Percentiles rank a stretch among this genome's conserved stretches.
These are phyloP conservation scores for Phaeolepiota aurea DNA, from an alignment of 768 basidiomycete species.

Conservation along the genomic window DNA sequence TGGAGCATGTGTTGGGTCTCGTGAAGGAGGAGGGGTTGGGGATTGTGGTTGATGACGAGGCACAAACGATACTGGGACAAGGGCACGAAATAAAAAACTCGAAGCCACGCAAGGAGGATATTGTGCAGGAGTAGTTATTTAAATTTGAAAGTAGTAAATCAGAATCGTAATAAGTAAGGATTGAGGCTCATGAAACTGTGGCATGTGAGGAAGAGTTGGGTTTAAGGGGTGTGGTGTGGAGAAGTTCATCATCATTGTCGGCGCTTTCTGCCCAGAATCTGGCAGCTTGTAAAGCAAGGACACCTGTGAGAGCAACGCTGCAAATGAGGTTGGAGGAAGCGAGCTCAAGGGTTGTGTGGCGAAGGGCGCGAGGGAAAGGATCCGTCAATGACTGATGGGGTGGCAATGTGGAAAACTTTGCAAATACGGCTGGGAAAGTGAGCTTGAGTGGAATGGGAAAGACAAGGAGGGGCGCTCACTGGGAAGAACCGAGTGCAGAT, in stretches of 20 bases:
- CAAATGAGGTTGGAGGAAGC: conserved; percentile 81
- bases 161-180: conserved; percentile 4
- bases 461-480: conserved; percentile 36
- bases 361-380: conserved; percentile 56
- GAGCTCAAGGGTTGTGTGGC: conserved; percentile 62
- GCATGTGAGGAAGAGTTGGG: background rate
- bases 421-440: conserved; percentile 37
- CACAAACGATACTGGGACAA: conserved; percentile 74
- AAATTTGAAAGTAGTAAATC: no score
- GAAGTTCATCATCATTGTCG: conserved; percentile 50
- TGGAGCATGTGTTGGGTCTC: conserved; percentile 88
- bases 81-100: conserved; percentile 74
- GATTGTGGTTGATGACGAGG: conserved; percentile 79
- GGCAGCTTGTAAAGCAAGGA: conserved; percentile 74
- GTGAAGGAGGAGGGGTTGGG: conserved; percentile 85
- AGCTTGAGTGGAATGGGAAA: conserved; percentile 3
- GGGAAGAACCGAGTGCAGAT: conserved; percentile 70
- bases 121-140: conserved; percentile 76
- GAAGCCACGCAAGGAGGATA: conserved; percentile 92
- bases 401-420: conserved; percentile 54
- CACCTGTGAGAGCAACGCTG: conserved; percentile 84
- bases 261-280: conserved; percentile 79
- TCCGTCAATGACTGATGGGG: conserved; percentile 38
- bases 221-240: no score
- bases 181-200: background rate